Evolutionary conservation across 768 basidiomycete species (phyloP), one percentile per base, ranked within the genome.

Genomic region (Hygrocybe coccinea): DNA sequence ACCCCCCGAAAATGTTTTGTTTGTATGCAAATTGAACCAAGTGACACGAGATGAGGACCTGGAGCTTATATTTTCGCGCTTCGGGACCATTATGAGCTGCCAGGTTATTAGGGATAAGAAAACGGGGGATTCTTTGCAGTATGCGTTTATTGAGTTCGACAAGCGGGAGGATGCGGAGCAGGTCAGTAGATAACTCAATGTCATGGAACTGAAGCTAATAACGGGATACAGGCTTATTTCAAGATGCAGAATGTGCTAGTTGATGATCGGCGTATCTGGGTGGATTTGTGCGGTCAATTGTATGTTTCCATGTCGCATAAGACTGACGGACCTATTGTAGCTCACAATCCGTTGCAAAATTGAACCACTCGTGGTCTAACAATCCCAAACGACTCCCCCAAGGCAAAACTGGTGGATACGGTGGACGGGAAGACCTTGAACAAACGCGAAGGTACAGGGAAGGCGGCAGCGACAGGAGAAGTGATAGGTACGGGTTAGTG

Each of bases 171-270:
- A 94, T 36, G 94, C 95, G 7, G 95, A 99, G 70, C 88, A 93
- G 84, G 92, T 91, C 59, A 56, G 80, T 63, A 38, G 54, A 41
- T 29, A 1, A 33, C 24, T 35, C 12, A 24, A 48, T 35, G 39
- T 47, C 48, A 55, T 54, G 38, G 19, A 37, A 36, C 59, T 15
- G 38, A 53, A 24, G 37, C 14, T 21, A 22, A 8, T 21, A 41
- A 41, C 2, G 14, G 4, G 12, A 15, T 49, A 2, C 60, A 94
- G 89, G 97, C 92, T 8, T 99, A 98, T 70, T 95, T 98, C 75
- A 99, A 98, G 71, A 99, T 99, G 97, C 97, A 98, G 68, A 98
- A 98, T 64, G 97, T 98, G 0, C 76, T 99, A 10, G 89, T 99
- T 11, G 97, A 99, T 66, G 97, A 99, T 70, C 82, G 94, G 12